These are phyloP conservation scores for Cubamyces sp. DNA, from an alignment of 768 basidiomycete species.

Conservation along the genomic window DNA sequence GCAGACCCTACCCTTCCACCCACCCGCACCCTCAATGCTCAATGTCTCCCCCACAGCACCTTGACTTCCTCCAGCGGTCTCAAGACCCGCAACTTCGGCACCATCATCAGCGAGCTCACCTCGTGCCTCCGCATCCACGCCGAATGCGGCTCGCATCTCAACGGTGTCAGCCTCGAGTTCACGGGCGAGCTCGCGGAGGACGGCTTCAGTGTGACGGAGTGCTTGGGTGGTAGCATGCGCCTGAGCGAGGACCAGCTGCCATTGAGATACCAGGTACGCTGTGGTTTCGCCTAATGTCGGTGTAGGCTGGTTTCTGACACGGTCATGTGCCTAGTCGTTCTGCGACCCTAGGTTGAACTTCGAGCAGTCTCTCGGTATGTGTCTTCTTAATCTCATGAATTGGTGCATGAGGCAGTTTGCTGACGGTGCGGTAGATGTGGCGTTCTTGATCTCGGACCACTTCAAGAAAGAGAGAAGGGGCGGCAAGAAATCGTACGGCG, in stretches of 20 bases:
- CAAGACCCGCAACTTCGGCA: constrained; percentile 90
- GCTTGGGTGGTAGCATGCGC: constrained; percentile 96
- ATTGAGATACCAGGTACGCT: constrained; percentile 81
- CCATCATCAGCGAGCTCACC: constrained; percentile 87
- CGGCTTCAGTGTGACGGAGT: constrained; percentile 95
- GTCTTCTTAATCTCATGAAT: neutral
- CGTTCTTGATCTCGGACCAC: constrained; percentile 83
- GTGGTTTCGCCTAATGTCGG: neutral
- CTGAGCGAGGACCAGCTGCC: constrained; percentile 86
- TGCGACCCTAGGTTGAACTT: constrained; percentile 95
- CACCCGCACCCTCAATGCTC: neutral
- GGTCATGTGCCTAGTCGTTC: constrained; percentile 60
- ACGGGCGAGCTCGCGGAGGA: constrained; percentile 91
- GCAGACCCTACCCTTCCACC: constrained; percentile 30
- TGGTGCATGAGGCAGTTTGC: neutral
- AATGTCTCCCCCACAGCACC: constrained; percentile 55
- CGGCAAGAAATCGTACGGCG: constrained; percentile 24
- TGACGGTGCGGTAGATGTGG: constrained; percentile 57
- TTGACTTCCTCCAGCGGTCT: constrained; percentile 77
- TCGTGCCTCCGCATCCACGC: constrained; percentile 82
- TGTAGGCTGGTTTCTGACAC: neutral
- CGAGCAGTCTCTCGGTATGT: constrained; percentile 89
- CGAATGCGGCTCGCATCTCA: constrained; percentile 70
- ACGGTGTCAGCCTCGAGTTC: constrained; percentile 63
- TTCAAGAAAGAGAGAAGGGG: constrained; percentile 66